Evolutionary conservation across 441 rosid species (phyloP).

Genomic region (Arabidopsis lyrata): DNA sequence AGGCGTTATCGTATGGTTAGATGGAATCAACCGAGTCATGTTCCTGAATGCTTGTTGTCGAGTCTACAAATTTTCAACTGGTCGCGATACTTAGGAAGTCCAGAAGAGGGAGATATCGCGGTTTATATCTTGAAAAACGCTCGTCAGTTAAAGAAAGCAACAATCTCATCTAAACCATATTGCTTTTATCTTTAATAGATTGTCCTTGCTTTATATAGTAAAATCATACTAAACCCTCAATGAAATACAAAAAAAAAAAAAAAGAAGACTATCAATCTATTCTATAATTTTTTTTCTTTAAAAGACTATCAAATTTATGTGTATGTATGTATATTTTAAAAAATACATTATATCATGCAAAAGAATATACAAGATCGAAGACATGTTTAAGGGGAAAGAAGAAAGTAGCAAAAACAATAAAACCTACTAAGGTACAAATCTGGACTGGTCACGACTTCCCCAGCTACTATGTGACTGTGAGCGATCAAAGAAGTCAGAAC

Average conservation of each 20-base stretch:
- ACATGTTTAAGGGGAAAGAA: conserved; percentile 16
- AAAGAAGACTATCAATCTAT: too few relatives aligned
- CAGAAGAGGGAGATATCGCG: neutral
- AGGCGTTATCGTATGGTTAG: neutral
- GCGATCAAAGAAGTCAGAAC: conserved; percentile 66
- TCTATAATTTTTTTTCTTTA: neutral
- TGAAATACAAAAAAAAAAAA: too few relatives aligned
- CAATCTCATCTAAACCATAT: neutral
- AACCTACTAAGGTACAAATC: conserved; percentile 48
- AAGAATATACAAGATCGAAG: conserved; percentile 41
- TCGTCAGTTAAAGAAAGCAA: neutral
- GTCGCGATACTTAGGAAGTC: neutral
- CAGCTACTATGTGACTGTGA: conserved; percentile 77
- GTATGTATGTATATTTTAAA: neutral
- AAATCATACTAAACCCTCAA: too few relatives aligned
- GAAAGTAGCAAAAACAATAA: conserved; percentile 10
- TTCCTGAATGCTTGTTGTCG: neutral
- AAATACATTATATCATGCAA: conserved; percentile 32
- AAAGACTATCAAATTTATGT: conserved; percentile 5
- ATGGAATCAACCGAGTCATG: neutral
- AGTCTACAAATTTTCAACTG: neutral
- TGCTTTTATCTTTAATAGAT: too few relatives aligned
- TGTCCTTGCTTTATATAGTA: too few relatives aligned
- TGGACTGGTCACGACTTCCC: conserved; percentile 62
- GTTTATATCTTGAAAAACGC: conserved; percentile 2